These are phyloP conservation scores for Coriolopsis trogii DNA, from an alignment of 1,284 basidiomycete genomes.

Conservation along the genomic window DNA sequence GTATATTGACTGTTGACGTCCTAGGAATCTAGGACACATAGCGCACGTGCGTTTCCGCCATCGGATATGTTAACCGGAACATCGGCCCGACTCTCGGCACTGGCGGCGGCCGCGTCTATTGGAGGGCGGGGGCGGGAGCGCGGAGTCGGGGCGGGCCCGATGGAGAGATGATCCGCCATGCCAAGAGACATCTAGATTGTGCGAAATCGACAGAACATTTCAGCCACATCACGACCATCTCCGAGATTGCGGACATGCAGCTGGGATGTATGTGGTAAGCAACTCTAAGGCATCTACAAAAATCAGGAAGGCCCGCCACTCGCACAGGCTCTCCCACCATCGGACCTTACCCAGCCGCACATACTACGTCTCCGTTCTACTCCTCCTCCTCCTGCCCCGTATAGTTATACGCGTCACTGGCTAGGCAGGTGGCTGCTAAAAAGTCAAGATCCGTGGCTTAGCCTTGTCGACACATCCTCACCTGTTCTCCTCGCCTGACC, in stretches of 20 bases:
- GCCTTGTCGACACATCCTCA: too few relatives aligned
- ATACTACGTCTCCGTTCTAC: background rate
- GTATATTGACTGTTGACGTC: too few relatives aligned
- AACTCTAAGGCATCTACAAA: constrained; percentile 1
- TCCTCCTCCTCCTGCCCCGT: background rate
- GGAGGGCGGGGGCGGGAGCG: constrained; percentile 1
- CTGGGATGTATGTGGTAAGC: too few relatives aligned
- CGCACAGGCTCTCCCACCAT: background rate
- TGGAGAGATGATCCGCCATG: background rate
- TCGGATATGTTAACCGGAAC: too few relatives aligned
- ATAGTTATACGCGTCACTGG: too few relatives aligned
- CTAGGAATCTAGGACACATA: too few relatives aligned
- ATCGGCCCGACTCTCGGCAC: too few relatives aligned
- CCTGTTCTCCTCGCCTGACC: background rate
- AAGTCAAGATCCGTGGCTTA: constrained; percentile 16
- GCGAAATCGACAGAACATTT: constrained; percentile 17
- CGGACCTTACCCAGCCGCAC: constrained; percentile 10
- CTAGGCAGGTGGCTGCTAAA: too few relatives aligned
- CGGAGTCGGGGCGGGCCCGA: constrained; percentile 8
- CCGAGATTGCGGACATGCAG: too few relatives aligned
- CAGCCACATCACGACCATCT: constrained; percentile 16
- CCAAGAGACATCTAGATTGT: constrained; percentile 13
- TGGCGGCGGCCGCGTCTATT: constrained; percentile 9
- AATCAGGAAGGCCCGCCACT: background rate
- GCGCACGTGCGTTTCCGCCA: too few relatives aligned